Conservation (phyloP, 139 green algal genomes). For the Pseudopediastrum boryanum region DNA sequence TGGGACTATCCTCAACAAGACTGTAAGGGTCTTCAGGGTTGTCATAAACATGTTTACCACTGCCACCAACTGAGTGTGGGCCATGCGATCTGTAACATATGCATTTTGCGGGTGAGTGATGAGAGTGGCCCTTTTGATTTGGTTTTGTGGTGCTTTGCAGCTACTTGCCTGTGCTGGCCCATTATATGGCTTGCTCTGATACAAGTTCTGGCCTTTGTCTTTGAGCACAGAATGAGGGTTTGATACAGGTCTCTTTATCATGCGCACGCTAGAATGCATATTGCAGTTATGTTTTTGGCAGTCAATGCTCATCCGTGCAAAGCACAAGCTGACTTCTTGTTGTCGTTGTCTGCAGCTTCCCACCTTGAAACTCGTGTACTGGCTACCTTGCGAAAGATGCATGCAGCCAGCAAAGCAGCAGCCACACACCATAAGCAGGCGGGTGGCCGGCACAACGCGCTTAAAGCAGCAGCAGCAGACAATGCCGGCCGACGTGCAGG, state of each 20-base stretch:
- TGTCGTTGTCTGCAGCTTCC: constrained; percentile 53
- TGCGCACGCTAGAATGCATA: neutral
- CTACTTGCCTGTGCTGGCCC: too few relatives aligned
- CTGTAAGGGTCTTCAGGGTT: neutral
- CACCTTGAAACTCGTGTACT: constrained; percentile 87
- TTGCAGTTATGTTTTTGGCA: neutral
- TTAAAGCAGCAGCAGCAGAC: neutral
- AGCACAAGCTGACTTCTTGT: neutral
- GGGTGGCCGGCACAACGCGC: neutral
- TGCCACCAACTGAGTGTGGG: too few relatives aligned
- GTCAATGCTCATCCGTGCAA: neutral
- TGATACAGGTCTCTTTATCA: neutral
- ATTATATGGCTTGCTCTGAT: too few relatives aligned
- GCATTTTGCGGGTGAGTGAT: too few relatives aligned
- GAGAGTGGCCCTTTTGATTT: too few relatives aligned
- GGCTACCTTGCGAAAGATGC: constrained; percentile 83
- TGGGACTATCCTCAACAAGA: neutral
- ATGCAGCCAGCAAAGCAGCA: constrained; percentile 32
- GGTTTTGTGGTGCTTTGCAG: too few relatives aligned
- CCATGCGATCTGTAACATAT: too few relatives aligned
- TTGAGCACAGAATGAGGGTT: neutral
- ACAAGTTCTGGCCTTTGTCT: neutral
- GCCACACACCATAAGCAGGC: constrained; percentile 3
- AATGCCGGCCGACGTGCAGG: constrained; percentile 1
- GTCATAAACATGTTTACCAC: neutral